A percentile compares a stretch with the other conserved stretches of the same genome.
These are phyloP conservation scores for Aureobasidium sp. DNA, from an alignment of 2,329 filamentous ascomycete genomes.

Conservation along the genomic window DNA sequence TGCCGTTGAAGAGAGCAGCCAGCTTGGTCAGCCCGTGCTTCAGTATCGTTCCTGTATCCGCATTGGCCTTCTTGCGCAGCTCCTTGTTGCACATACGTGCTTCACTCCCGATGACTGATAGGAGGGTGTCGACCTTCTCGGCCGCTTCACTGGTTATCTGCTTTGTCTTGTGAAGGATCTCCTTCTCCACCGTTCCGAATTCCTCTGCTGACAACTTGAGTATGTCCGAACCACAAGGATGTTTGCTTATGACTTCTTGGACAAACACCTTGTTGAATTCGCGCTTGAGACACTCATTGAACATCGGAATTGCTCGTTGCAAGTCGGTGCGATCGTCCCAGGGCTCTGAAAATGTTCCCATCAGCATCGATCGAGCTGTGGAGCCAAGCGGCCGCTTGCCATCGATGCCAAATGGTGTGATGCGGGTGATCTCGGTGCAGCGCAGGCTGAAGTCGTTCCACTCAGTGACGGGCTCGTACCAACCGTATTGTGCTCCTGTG, in stretches of 20 bases:
- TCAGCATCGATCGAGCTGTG: neutral
- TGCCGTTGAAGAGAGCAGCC: neutral
- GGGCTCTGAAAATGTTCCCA: neutral
- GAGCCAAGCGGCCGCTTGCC: neutral
- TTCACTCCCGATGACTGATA: neutral
- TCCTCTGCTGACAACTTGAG: neutral
- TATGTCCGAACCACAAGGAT: neutral
- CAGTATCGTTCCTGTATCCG: neutral
- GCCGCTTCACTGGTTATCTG: neutral
- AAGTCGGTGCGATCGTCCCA: neutral
- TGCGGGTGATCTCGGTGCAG: neutral
- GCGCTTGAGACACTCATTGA: neutral
- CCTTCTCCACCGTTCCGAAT: neutral
- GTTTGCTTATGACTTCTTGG: neutral
- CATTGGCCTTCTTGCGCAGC: neutral
- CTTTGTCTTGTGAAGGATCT: neutral
- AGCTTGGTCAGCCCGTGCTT: neutral
- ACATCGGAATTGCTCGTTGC: neutral
- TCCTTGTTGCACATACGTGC: neutral
- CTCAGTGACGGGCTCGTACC: constrained; percentile 5
- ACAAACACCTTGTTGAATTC: neutral
- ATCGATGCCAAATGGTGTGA: neutral
- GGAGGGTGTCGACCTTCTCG: neutral
- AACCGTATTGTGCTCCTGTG: constrained; percentile 16
- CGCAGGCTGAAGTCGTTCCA: constrained; percentile 1